Base-by-base conservation (phyloP, 2,329 filamentous ascomycete genomes). In the Graphilbum ipis-grandicollis region DNA sequence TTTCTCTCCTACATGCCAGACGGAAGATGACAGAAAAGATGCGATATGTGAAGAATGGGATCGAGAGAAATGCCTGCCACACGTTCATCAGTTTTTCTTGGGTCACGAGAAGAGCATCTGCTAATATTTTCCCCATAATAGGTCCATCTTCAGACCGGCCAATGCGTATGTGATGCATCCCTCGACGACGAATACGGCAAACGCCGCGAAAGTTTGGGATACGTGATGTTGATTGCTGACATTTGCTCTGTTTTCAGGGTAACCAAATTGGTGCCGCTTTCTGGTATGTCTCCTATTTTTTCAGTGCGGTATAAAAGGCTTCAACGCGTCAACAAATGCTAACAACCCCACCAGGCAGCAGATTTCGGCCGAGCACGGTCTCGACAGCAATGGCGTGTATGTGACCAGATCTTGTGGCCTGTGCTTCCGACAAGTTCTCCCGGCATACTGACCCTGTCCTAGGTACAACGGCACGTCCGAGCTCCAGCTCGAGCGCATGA, bases 221-320 rank as follows among this genome's bases (percentile, higher is more conserved):
- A n/a, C n/a, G n/a, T 19, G 50, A 58, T 33, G 28, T 23, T 10
- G 6, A 23, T 31, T 31, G 41, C 39, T 65, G 51, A 67, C 55
- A 40, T 46, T n/a, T 22, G 30, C 19, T 19, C 19, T 9, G 17
- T 26, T 52, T 43, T 52, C 54, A 94, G 88, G 90, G 90, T 76
- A 98, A 98, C 81, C 90, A 98, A 83, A 93, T 96, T 54, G 90
- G 90, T 88, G 90, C 90, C 72, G 90, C 90, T 67, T 98, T 98
- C 76, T 98, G 90, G 79, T 83, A 65, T 51, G 75, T 14, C 68
- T 41, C 29, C 25, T 14, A 30, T 17, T 33, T 17, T 38, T n/a
- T 19, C 39, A 43, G 14, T 13, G 4, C 10, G 7, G 7, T 31
- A 17, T 31, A 4, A 9, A n/a, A 12, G 19, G 21, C 19, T n/a